Evolutionary conservation across 306 rosid genomes (phyloP), one percentile per base, ranked within the genome.

Genomic region (Comarum palustre): DNA sequence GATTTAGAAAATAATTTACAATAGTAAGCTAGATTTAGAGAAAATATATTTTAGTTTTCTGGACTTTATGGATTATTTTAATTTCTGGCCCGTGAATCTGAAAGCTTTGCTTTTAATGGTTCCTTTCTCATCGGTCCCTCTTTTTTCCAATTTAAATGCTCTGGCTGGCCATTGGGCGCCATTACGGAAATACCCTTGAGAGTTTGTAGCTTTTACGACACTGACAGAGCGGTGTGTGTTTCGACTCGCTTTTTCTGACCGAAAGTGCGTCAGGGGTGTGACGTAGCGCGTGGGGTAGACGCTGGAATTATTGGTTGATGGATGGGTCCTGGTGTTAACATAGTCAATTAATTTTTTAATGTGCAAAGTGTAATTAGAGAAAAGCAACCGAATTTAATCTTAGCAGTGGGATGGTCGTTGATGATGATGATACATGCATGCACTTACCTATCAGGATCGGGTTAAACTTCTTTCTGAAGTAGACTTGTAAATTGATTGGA

Each of bases 91-190:
- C 38, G 27, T 34, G 34, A 42, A 58, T 73, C n/a, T 71, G 70
- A 66, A 72, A 75, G 46, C 13, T 68, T 78, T 24, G 79, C 85
- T 4, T 83, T 82, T 77, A 34, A 79, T 77, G 77, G 22, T 54
- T 66, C 39, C 83, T 75, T 72, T 84, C 73, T 81, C 47, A 78
- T 82, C 71, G 38, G 5, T 38, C 43, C 39, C 17, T 70, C 43
- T 58, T 1, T 13, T 27, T 52, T 12, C 43, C 78, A 75, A 87
- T 86, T 87, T 84, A 86, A 87, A 89, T 73, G 82, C 79, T 88
- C 62, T 82, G 84, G 90, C 80, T 75, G 72, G 59, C 50, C 45
- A 72, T 25, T 39, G n/a, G 0, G 2, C 0, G n/a, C 4, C 19
- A 73, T 86, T 82, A 82, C 85, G 0, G 3, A 60, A 67, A 0